These are phyloP conservation scores for Oryza glumipatula DNA, from an alignment of 176 grass and related monocot species.

Conservation along the genomic window DNA sequence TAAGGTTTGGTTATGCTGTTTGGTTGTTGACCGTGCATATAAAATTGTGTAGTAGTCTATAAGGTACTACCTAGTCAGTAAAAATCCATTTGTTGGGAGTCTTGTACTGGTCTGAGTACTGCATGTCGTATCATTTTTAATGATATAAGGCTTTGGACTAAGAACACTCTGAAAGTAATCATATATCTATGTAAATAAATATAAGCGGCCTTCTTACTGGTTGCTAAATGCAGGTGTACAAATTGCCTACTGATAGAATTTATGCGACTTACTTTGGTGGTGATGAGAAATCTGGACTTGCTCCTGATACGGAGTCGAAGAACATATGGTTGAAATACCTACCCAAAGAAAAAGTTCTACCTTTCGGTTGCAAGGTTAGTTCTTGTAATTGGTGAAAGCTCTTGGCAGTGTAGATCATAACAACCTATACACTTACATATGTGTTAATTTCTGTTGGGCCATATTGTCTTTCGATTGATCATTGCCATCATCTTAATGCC, in stretches of 20 bases:
- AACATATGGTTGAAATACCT: conserved; percentile 81
- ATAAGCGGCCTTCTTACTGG: neutral
- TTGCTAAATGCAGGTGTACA: conserved; percentile 72
- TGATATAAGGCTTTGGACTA: neutral
- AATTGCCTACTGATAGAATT: conserved; percentile 84
- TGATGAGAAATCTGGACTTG: conserved; percentile 71
- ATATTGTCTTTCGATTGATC: conserved; percentile 19
- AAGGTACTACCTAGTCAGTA: neutral
- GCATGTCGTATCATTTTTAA: neutral
- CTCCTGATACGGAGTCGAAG: conserved; percentile 64
- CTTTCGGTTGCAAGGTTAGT: conserved; percentile 88
- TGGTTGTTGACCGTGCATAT: neutral
- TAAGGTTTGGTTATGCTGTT: neutral
- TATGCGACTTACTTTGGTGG: conserved; percentile 96
- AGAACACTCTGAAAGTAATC: neutral
- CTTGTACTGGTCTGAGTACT: neutral
- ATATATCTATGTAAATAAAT: neutral
- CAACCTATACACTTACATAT: neutral
- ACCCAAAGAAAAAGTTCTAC: conserved; percentile 65
- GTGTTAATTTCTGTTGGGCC: neutral
- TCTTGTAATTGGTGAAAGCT: conserved; percentile 16
- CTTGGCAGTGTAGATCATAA: neutral
- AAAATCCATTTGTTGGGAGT: neutral
- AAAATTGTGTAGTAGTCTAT: neutral
- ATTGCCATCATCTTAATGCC: neutral